These are phyloP conservation scores for Calonectria pseudoreteaudii DNA, from an alignment of 2,329 filamentous ascomycete species.

Conservation along the genomic window DNA sequence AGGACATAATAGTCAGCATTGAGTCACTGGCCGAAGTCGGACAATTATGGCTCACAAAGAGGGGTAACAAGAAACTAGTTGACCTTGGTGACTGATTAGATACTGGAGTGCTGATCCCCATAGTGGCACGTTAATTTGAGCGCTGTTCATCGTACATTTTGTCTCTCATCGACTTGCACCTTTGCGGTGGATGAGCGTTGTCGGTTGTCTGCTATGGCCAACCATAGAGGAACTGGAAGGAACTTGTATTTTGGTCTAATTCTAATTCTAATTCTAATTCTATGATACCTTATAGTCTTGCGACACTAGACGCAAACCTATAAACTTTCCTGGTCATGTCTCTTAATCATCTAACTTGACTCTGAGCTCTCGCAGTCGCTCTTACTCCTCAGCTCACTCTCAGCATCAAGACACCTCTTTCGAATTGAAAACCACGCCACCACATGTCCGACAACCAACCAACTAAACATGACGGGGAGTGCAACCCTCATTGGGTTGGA, in stretches of 20 bases:
- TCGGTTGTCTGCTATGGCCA: neutral
- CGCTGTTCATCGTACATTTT: neutral
- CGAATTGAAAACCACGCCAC: constrained; percentile 38
- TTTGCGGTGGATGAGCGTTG: neutral
- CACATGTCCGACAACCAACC: constrained; percentile 48
- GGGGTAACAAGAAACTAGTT: neutral
- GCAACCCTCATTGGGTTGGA: constrained; percentile 50
- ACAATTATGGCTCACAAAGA: neutral
- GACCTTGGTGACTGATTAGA: neutral
- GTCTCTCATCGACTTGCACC: neutral
- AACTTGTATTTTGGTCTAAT: neutral
- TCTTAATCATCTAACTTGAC: neutral
- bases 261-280: neutral
- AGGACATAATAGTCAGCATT: neutral
- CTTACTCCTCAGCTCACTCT: constrained; percentile 8
- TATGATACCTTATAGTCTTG: neutral
- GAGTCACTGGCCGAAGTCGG: constrained; percentile 1
- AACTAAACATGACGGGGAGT: constrained; percentile 56
- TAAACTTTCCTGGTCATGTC: neutral
- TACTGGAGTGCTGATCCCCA: neutral
- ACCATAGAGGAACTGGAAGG: neutral
- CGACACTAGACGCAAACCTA: neutral
- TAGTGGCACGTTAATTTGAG: neutral
- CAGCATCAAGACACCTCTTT: constrained; percentile 36
- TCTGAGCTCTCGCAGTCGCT: constrained; percentile 5